Percentiles rank a stretch among this genome's conserved stretches.
Evolutionary conservation across 768 basidiomycete species (phyloP).

Genomic region (Austroboletus festivus): DNA sequence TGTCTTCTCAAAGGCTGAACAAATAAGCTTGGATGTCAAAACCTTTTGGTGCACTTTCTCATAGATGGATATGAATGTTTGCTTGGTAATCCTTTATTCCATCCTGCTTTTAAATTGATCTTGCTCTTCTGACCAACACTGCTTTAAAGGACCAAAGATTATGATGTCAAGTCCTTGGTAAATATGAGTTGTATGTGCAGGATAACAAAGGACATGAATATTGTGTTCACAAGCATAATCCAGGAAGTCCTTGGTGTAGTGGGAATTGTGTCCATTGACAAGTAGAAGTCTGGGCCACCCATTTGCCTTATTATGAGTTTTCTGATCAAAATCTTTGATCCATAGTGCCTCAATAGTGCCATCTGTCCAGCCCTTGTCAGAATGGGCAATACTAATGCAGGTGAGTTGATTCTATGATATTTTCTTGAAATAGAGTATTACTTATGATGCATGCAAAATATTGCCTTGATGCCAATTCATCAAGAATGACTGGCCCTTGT

Average conservation of each 20-base stretch:
- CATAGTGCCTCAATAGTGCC: slow-evolving; percentile 23
- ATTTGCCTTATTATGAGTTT: too few relatives aligned
- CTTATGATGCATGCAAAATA: slow-evolving; percentile 17
- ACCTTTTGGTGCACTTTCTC: slow-evolving; percentile 5
- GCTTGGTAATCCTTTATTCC: neutral
- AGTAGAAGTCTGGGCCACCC: too few relatives aligned
- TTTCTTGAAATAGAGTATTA: slow-evolving; percentile 18
- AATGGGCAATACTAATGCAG: slow-evolving; percentile 13
- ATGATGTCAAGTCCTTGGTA: slow-evolving; percentile 45
- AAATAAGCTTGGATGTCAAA: slow-evolving; percentile 21
- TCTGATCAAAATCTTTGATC: slow-evolving; percentile 33
- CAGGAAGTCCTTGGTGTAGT: slow-evolving; percentile 39
- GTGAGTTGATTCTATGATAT: neutral
- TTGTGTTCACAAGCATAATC: slow-evolving; percentile 33
- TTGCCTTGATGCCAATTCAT: slow-evolving; percentile 22
- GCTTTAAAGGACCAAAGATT: slow-evolving; percentile 33
- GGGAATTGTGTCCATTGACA: slow-evolving; percentile 48
- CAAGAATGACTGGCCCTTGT: slow-evolving; percentile 23
- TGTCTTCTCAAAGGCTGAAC: slow-evolving; percentile 26
- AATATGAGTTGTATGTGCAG: slow-evolving; percentile 17
- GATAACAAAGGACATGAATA: slow-evolving; percentile 44
- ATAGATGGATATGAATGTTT: slow-evolving; percentile 18
- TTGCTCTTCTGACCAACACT: neutral
- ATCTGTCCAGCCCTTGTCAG: slow-evolving; percentile 29
- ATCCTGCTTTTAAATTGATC: neutral